Conservation (phyloP, 805 yeast species). For the Teunomyces atbi region DNA sequence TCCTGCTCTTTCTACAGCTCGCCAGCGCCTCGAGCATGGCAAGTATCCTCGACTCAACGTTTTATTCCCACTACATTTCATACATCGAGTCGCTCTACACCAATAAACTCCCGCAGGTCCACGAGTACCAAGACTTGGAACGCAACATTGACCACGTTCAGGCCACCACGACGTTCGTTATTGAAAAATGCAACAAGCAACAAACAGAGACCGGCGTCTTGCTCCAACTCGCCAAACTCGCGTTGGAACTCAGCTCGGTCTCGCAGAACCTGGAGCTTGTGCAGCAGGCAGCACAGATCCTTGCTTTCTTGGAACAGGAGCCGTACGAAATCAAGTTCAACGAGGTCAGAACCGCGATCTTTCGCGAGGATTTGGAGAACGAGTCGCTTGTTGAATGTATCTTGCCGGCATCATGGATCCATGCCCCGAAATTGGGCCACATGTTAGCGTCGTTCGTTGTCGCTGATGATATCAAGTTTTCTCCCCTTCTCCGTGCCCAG, state of each 20-base stretch:
- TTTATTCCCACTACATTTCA: constrained; percentile 18
- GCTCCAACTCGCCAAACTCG: constrained; percentile 19
- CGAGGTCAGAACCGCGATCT: constrained; percentile 13
- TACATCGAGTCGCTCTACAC: constrained; percentile 30
- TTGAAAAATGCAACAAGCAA: not conserved
- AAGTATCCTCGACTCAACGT: constrained; percentile 17
- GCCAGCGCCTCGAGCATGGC: not conserved
- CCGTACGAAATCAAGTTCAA: constrained; percentile 8
- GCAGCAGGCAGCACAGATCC: constrained; percentile 5
- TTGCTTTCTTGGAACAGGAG: constrained; percentile 1
- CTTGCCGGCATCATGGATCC: constrained; percentile 12
- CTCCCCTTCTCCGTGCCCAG: constrained; percentile 18
- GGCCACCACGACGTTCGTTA: constrained; percentile 4
- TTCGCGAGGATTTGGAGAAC: constrained; percentile 21
- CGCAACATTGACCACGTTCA: constrained; percentile 25
- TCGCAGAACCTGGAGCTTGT: constrained; percentile 4
- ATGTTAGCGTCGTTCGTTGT: constrained; percentile 15
- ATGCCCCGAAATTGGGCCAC: constrained; percentile 6
- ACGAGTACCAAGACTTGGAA: constrained; percentile 34
- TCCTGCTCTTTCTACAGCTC: constrained; percentile 16
- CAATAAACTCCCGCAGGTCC: constrained; percentile 28
- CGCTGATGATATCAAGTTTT: constrained; percentile 22
- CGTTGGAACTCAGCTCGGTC: constrained; percentile 22
- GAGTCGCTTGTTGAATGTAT: constrained; percentile 21
- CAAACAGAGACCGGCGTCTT: constrained; percentile 5